Evolutionary conservation across 2,329 filamentous ascomycete species (phyloP).

Genomic region (Pseudogymnoascus sp.): DNA sequence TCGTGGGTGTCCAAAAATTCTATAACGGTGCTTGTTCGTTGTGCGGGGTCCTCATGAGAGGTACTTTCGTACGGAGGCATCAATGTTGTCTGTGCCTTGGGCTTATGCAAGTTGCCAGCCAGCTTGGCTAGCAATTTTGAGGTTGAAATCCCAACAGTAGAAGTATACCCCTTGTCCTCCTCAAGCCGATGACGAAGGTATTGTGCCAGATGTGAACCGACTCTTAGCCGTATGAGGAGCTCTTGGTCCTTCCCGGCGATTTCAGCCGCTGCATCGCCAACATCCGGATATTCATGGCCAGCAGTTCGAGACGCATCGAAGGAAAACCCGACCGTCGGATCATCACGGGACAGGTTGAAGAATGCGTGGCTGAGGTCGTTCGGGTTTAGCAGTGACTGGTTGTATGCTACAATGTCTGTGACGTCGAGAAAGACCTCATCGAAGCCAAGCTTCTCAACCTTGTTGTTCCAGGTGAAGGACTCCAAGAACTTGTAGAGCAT

Average conservation of each 20-base stretch:
- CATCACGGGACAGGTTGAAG: slow-evolving; percentile 65
- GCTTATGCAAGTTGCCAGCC: slow-evolving; percentile 77
- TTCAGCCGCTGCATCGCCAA: background rate
- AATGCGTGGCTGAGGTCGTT: slow-evolving; percentile 62
- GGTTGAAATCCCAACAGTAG: slow-evolving; percentile 79
- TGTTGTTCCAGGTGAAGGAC: slow-evolving; percentile 67
- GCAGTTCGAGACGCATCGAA: slow-evolving; percentile 66
- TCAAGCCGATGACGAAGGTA: slow-evolving; percentile 68
- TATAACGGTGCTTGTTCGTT: background rate
- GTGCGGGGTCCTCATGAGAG: slow-evolving; percentile 22
- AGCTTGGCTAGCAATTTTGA: slow-evolving; percentile 84
- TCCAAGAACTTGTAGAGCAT: slow-evolving; percentile 66
- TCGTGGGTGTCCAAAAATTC: slow-evolving; percentile 68
- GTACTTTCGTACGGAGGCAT: slow-evolving; percentile 50
- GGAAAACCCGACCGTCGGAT: slow-evolving; percentile 72
- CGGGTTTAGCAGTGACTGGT: slow-evolving; percentile 61
- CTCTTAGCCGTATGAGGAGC: slow-evolving; percentile 48
- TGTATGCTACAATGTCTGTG: slow-evolving; percentile 80
- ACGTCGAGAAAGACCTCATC: slow-evolving; percentile 75
- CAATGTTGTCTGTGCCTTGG: slow-evolving; percentile 77
- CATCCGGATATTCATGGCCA: slow-evolving; percentile 40
- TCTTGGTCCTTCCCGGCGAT: slow-evolving; percentile 12
- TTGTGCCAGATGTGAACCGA: slow-evolving; percentile 75
- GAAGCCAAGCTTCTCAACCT: slow-evolving; percentile 76
- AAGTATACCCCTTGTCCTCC: slow-evolving; percentile 72